Evolutionary conservation across 2,329 filamentous ascomycete species (phyloP), one percentile per base, ranked within the genome.

Genomic region (Fusarium solani-melongenae): DNA sequence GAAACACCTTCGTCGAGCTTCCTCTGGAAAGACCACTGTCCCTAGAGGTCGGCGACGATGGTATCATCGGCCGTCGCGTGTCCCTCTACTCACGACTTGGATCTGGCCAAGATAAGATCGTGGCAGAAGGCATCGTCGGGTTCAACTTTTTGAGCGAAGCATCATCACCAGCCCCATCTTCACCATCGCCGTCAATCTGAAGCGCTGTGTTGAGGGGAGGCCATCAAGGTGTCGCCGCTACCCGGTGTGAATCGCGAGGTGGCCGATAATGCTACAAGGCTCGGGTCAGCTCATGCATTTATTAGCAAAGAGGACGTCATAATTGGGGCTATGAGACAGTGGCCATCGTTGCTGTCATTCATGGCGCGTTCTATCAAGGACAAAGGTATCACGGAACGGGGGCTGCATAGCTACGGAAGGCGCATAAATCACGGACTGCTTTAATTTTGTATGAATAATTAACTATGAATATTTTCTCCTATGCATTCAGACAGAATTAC

Each of bases 111-210:
- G 76, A 75, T 29, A 71, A 73, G 6, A 79, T 85, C 0, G 70
- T 87, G 5, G 86, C 86, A 0, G 86, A 88, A 70, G 86, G 86
- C 0, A 86, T 88, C n/a, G 84, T 87, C 6, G 86, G 86, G 1
- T 87, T 86, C 74, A 88, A 88, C 38, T 83, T 82, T 51, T 59
- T 79, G 61, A 77, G 71, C 36, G 69, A 69, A 22, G 36, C 61
- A 36, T 41, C 65, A 11, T 64, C 61, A 5, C 56, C 73, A 17
- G 62, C 61, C 0, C 68, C 69, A 4, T 66, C 73, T 9, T 72
- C 73, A 3, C 59, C 73, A 11, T 60, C 69, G 6, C 39, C 72
- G 9, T 75, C 68, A 20, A 31, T 41, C 17, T 51, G 51, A 62
- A 67, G 36, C 49, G 27, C 9, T 20, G 31, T 33, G 12, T n/a